Conservation (phyloP, 805 yeast species). For the Metschnikowia reukaufii region DNA sequence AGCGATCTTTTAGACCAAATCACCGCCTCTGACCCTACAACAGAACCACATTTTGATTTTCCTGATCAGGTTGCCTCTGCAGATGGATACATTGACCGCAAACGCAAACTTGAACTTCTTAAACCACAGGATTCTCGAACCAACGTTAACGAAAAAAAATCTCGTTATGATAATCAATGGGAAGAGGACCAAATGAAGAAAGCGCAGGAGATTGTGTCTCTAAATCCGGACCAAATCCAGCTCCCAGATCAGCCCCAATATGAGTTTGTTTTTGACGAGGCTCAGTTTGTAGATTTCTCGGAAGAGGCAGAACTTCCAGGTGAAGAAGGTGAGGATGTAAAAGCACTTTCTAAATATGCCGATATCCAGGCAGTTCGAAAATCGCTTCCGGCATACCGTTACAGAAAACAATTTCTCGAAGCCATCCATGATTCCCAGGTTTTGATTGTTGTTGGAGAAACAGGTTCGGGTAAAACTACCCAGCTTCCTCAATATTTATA, state of each 20-base stretch:
- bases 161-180: constrained; percentile 43
- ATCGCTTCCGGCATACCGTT: constrained; percentile 73
- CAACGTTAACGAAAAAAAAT: constrained; percentile 22
- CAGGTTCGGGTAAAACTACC: constrained; percentile 94
- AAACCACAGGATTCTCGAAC: constrained; percentile 26
- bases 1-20: constrained; percentile 10
- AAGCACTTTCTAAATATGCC: constrained; percentile 4
- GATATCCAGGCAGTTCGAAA: constrained; percentile 52
- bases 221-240: constrained; percentile 38
- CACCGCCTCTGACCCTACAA: not conserved
- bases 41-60: constrained; percentile 21
- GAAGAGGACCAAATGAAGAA: constrained; percentile 51
- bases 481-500: constrained; percentile 85
- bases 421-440: constrained; percentile 66
- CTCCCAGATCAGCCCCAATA: constrained; percentile 49
- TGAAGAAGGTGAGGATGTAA: constrained; percentile 27
- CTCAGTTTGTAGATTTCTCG: constrained; percentile 58
- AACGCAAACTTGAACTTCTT: constrained; percentile 53
- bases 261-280: constrained; percentile 74
- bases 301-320: constrained; percentile 35
- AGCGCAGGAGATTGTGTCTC: constrained; percentile 31
- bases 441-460: constrained; percentile 77
- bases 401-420: constrained; percentile 56
- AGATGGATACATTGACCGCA: constrained; percentile 52
- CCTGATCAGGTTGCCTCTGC: constrained; percentile 59